Evolutionary conservation across 2,329 filamentous ascomycete species (phyloP).

Genomic region (Cladosporium sp.): DNA sequence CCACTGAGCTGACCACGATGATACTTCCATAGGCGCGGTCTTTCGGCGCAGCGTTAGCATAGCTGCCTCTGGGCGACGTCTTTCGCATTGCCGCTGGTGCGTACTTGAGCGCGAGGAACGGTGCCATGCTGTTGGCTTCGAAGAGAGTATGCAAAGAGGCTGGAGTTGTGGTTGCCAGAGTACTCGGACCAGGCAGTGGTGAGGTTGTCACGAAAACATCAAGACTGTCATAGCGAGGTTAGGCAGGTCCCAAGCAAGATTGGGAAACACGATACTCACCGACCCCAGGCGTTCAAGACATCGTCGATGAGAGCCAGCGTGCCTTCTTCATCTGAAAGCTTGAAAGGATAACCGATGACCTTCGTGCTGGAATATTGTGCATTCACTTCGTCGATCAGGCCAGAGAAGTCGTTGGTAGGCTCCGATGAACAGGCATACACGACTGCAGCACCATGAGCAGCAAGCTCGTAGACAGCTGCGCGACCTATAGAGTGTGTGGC

Average conservation of each 20-base stretch:
- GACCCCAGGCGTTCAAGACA: conserved; percentile 56
- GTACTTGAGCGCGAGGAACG: conserved; percentile 63
- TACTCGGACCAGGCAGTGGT: conserved; percentile 54
- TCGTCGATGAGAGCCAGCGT: conserved; percentile 60
- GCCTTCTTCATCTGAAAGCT: conserved; percentile 55
- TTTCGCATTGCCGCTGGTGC: conserved; percentile 62
- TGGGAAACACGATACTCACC: conserved; percentile 20
- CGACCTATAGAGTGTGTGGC: conserved; percentile 58
- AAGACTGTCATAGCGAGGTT: conserved; percentile 33
- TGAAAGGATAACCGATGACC: conserved; percentile 59
- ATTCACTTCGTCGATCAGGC: conserved; percentile 41
- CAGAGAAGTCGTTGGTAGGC: conserved; percentile 39
- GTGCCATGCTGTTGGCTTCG: conserved; percentile 57
- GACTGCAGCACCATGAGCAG: conserved; percentile 61
- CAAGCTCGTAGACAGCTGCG: conserved; percentile 57
- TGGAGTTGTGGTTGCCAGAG: conserved; percentile 54
- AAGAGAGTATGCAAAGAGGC: conserved; percentile 55
- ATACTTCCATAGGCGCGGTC: conserved; percentile 58
- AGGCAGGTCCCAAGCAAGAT: conserved; percentile 12
- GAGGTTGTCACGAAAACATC: conserved; percentile 60
- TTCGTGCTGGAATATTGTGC: conserved; percentile 52
- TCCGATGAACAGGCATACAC: conserved; percentile 54
- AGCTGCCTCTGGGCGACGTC: conserved; percentile 50
- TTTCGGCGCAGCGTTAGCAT: conserved; percentile 59
- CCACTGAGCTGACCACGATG: conserved; percentile 57